These are phyloP conservation scores for Jimgerdemannia flammicorona DNA, from an alignment of 192 early-diverging fungal species.

Conservation along the genomic window DNA sequence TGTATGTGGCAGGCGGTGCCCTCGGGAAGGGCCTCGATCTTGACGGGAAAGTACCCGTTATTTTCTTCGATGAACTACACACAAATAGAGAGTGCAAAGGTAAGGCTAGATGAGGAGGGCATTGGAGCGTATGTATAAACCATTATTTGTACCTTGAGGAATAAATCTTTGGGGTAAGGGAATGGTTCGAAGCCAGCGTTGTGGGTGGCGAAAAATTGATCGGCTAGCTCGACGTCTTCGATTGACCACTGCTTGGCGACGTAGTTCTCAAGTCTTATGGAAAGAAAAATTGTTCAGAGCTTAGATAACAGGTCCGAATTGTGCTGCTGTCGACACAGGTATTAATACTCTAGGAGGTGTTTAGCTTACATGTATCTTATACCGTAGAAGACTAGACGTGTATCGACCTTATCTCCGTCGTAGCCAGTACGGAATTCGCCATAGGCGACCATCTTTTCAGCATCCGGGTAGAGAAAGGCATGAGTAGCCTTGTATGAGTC, in stretches of 20 bases:
- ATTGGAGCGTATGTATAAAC: not conserved
- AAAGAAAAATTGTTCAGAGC: not conserved
- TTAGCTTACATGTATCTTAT: constrained; percentile 67
- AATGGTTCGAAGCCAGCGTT: constrained; percentile 61
- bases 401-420: constrained; percentile 62
- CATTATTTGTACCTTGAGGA: constrained; percentile 48
- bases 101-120: not conserved
- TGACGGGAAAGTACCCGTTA: constrained; percentile 83
- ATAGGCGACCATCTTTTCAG: constrained; percentile 74
- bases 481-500: constrained; percentile 88
- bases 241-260: constrained; percentile 61
- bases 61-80: constrained; percentile 69
- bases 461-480: constrained; percentile 68
- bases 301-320: not conserved
- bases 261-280: constrained; percentile 61
- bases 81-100: not conserved
- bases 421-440: constrained; percentile 72
- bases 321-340: not conserved
- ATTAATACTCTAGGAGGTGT: not conserved
- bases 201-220: constrained; percentile 70
- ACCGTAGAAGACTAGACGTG: constrained; percentile 80
- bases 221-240: constrained; percentile 63
- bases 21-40: constrained; percentile 74
- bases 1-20: constrained; percentile 80
- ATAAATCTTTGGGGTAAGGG: constrained; percentile 77